A percentile compares a stretch with the other conserved stretches of the same genome.
These are phyloP conservation scores for Rhododendron molle DNA, from an alignment of 148 eudicot genomes.

Conservation along the genomic window DNA sequence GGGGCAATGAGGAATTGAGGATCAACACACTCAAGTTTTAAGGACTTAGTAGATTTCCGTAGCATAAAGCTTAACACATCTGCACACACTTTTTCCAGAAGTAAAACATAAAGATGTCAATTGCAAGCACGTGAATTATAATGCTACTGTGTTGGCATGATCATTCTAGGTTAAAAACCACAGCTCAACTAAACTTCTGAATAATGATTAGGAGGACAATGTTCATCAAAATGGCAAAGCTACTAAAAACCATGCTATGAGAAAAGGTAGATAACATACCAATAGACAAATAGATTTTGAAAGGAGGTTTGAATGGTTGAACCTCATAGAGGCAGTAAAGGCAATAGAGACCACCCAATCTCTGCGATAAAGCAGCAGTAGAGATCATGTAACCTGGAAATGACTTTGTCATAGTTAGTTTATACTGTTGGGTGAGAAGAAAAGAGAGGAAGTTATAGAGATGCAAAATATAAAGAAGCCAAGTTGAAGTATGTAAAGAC, in stretches of 20 bases:
- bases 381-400: slow-evolving; percentile 56
- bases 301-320: slow-evolving; percentile 84
- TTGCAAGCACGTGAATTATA: background rate
- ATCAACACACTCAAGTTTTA: background rate
- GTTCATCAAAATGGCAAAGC: background rate
- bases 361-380: slow-evolving; percentile 38
- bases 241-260: background rate
- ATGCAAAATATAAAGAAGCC: background rate
- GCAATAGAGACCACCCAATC: slow-evolving; percentile 76
- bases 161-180: background rate
- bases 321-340: slow-evolving; percentile 78
- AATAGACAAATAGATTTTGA: slow-evolving; percentile 62
- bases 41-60: background rate
- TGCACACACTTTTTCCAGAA: background rate
- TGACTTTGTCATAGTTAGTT: background rate
- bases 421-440: background rate
- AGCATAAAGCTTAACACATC: background rate
- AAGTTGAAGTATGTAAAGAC: slow-evolving; percentile 11
- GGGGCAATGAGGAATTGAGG: background rate
- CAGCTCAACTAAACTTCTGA: background rate
- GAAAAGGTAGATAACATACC: slow-evolving; percentile 37
- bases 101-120: background rate
- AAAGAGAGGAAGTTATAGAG: background rate
- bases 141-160: background rate
- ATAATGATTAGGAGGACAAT: background rate